Base-by-base conservation (phyloP, 108 stramenopile species). In the Epipyxis sp. region DNA sequence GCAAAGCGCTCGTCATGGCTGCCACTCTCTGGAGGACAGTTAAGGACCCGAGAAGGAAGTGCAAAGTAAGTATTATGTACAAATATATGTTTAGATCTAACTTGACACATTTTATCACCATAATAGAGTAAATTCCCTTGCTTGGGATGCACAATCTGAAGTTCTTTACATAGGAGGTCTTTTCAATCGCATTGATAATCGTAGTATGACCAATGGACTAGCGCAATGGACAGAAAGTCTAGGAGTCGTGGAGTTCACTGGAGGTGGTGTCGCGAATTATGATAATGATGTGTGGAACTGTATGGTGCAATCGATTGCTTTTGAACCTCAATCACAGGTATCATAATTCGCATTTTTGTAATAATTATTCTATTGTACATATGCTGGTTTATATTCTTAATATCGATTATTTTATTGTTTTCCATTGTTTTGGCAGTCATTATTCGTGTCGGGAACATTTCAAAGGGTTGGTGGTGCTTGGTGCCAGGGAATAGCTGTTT, bases 141-240 rank as follows among this genome's bases (percentile, higher is more conserved):
- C 93, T 37, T 95, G 93, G 94, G 93, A 95, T 86, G 90, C 92
- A 27, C 86, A 41, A 61, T 71, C 76, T 30, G 27, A 59, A 37
- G 69, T 35, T 32, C 86, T 94, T 40, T 91, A 93, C 76, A 91
- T 94, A 37, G 90, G 91, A 10, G 94, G 94, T 50, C 92, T 91
- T 69, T 94, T 94, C 80, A 91, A 93, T 78, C 86, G 91, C 1
- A 91, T 93, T 59, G 92, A 92, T 81, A 92, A 92, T 35, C 83
- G 86, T 37, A 90, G 92, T 78, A 88, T 93, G 32, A 88, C 92
- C 25, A 88, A 91, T 20, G 91, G 90, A 13, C 79, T 93, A 40
- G 94, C 92, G 1, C 87, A 91, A n/a, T 93, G 92, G 84, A 89
- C 92, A 78, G 79, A 86, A 54, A 87, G 86, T 57, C 90, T 90